A percentile compares a stretch with the other conserved stretches of the same genome.
Evolutionary conservation across 2,329 filamentous ascomycete genomes (phyloP).

Genomic region (Calonectria henricotiae): DNA sequence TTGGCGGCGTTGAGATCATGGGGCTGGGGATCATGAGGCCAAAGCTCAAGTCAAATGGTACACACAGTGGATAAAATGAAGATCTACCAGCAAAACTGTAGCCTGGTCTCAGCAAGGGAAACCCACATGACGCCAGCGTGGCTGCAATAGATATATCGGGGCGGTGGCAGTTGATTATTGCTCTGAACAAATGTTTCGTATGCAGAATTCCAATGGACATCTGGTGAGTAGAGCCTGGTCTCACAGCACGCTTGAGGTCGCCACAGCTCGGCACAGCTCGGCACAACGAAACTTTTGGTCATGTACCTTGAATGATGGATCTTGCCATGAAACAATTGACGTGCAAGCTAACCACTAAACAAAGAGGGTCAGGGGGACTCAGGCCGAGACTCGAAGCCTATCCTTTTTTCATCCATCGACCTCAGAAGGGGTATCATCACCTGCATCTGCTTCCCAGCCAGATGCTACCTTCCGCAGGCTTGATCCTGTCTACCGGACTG

Average conservation of each 20-base stretch:
- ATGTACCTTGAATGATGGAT: neutral
- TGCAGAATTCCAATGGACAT: too few relatives aligned
- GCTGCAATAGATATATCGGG: too few relatives aligned
- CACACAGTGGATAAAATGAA: neutral
- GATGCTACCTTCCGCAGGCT: slow-evolving; percentile 19
- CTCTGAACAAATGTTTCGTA: too few relatives aligned
- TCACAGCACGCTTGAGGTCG: neutral
- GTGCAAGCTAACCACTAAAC: neutral
- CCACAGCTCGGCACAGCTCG: neutral
- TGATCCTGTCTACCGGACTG: slow-evolving; percentile 10
- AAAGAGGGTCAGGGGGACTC: neutral
- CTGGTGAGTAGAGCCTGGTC: too few relatives aligned
- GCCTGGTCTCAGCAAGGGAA: too few relatives aligned
- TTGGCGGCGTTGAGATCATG: neutral
- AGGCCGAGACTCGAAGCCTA: neutral
- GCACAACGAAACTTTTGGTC: neutral
- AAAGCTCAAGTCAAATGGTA: neutral
- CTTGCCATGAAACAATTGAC: neutral
- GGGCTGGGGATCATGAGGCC: neutral
- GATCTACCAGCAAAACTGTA: too few relatives aligned
- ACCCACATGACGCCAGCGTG: too few relatives aligned
- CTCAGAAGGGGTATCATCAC: slow-evolving; percentile 8
- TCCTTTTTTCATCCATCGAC: slow-evolving; percentile 6
- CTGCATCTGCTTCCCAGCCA: slow-evolving; percentile 8
- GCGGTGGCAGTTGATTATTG: too few relatives aligned